Base-by-base conservation (phyloP, 2,329 filamentous ascomycete species). In the Fusarium fracticaudum region DNA sequence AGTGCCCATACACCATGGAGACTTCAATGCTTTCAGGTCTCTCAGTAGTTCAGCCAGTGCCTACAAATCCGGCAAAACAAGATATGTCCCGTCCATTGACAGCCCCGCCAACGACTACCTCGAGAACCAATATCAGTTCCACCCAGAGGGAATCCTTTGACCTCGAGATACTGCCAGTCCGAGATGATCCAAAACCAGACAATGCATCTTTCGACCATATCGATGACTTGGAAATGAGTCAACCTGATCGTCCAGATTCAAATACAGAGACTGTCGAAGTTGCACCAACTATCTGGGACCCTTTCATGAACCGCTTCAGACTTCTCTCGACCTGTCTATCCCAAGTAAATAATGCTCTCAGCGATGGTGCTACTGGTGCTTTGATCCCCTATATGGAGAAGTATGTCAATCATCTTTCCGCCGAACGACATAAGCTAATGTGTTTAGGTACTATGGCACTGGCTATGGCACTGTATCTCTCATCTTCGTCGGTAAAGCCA, bases 341-440 rank as follows among this genome's bases (percentile, higher is more conserved):
- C 69, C 92, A 89, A 67, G 87, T 96, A 69, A 87, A 87, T 6
- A 91, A 92, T 76, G 94, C 93, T 0, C 83, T 96, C 67, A 93
- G 90, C 75, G 94, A 97, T 81, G 89, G 91, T 47, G 91, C 92
- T 1, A 90, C 93, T 4, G 94, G 94, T 78, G 93, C 94, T 17
- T 79, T 96, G 65, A 93, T 97, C 75, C 94, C 94, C 0, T 94
- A 94, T 78, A 93, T 97, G 81, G 93, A 96, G 80, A 86, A 84
- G 80, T 89, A 79, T 75, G 83, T 76, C 12, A 4, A 14, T 20
- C 22, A 3, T 13, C 12, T 26, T 14, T 5, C 12, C 14, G 3
- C 9, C 31, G 20, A 13, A 45, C 8, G 3, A 4, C 6, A 6
- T 11, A 26, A 24, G 22, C 63, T 71, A 40, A 71, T 59, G 8